phyloP scores from a whole-genome alignment of 257 asterid genomes.

The Gardenia jasminoides region DNA sequence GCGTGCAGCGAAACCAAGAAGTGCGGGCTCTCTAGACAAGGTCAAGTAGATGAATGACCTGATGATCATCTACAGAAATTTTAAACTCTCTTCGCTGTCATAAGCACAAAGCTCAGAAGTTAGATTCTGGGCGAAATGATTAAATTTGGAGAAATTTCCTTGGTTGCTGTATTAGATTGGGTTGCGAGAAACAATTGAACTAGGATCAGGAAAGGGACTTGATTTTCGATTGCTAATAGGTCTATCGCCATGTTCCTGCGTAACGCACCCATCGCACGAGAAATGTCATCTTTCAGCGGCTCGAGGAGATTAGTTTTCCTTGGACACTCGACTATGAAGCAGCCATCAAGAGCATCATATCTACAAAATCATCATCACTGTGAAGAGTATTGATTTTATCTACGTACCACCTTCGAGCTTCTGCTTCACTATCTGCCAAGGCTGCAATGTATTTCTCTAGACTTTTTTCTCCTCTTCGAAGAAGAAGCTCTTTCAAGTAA shows the following conservation, averaged over 20 bases:
- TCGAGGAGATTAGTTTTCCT: slow-evolving; percentile 18
- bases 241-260: slow-evolving; percentile 24
- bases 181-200: neutral
- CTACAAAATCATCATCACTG: slow-evolving; percentile 20
- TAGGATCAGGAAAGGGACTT: slow-evolving; percentile 43
- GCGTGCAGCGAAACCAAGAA: neutral
- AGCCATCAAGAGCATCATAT: slow-evolving; percentile 42
- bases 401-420: slow-evolving; percentile 33
- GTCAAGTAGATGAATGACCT: neutral
- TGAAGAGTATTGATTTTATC: neutral
- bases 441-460: slow-evolving; percentile 24
- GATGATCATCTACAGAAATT: too few relatives aligned
- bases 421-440: slow-evolving; percentile 19
- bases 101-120: too few relatives aligned
- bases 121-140: neutral
- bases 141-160: too few relatives aligned
- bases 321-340: slow-evolving; percentile 36
- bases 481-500: slow-evolving; percentile 32
- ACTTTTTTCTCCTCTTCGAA: slow-evolving; percentile 17
- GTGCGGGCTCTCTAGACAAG: neutral
- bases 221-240: slow-evolving; percentile 43
- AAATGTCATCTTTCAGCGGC: slow-evolving; percentile 4
- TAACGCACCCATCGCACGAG: too few relatives aligned
- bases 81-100: too few relatives aligned
- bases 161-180: too few relatives aligned